Percentiles rank a stretch among this genome's conserved stretches.
phyloP scores from a whole-genome alignment of 805 yeast genomes.

The Hyphopichia homilentoma region DNA sequence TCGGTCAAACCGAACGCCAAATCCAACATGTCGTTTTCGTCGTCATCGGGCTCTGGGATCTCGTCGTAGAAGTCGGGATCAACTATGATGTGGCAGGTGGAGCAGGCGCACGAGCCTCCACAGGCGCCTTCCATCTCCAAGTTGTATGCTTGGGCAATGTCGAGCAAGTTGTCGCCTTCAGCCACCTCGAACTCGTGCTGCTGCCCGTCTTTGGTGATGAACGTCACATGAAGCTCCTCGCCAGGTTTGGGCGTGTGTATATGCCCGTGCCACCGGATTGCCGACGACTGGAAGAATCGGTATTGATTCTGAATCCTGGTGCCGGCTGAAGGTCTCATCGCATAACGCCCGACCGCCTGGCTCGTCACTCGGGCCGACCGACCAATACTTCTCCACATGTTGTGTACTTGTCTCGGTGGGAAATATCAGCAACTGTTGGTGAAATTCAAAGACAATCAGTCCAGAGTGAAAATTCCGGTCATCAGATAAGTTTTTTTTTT shows the following conservation, averaged over 20 bases:
- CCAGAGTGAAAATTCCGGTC: too few relatives aligned
- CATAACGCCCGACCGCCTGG: background rate
- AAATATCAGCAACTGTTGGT: too few relatives aligned
- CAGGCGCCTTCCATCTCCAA: constrained; percentile 98
- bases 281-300: constrained; percentile 17
- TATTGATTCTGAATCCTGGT: background rate
- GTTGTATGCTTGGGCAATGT: constrained; percentile 91
- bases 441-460: too few relatives aligned
- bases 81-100: constrained; percentile 94
- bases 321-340: background rate
- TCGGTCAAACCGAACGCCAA: constrained; percentile 96
- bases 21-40: constrained; percentile 97
- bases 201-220: constrained; percentile 86
- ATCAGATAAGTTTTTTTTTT: too few relatives aligned
- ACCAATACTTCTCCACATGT: too few relatives aligned
- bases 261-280: constrained; percentile 64
- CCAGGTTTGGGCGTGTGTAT: constrained; percentile 89
- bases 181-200: constrained; percentile 81
- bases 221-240: constrained; percentile 78
- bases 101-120: constrained; percentile 98
- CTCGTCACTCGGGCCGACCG: background rate
- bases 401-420: too few relatives aligned
- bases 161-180: constrained; percentile 87
- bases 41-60: constrained; percentile 94
- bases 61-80: constrained; percentile 92